Conservation (phyloP, 768 basidiomycete species). For the Paxillus rubicundulus region DNA sequence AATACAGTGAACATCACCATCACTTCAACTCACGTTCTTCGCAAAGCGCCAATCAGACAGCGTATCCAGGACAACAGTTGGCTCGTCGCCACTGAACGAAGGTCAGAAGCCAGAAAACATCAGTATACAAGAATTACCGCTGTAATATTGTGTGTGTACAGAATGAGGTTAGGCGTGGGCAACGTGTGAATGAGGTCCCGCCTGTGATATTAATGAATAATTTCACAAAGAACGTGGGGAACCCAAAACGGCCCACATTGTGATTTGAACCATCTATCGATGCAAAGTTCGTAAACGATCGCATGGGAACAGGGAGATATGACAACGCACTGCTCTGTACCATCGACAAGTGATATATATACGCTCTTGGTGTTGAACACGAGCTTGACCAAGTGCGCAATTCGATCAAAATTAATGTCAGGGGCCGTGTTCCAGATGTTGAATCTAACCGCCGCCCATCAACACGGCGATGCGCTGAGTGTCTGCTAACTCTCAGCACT, state of each 20-base stretch:
- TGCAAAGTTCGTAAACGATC: conserved; percentile 8
- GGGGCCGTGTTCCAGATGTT: conserved; percentile 85
- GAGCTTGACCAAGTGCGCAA: conserved; percentile 87
- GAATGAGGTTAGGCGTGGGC: conserved; percentile 63
- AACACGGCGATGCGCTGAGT: background rate
- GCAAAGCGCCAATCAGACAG: conserved; percentile 84
- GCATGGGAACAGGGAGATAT: conserved; percentile 3
- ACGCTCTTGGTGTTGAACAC: conserved; percentile 92
- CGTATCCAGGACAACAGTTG: conserved; percentile 81
- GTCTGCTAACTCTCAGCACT: conserved; percentile 16
- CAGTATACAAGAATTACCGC: conserved; percentile 40
- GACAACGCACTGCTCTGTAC: conserved; percentile 70
- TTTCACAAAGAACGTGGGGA: background rate
- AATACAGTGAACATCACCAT: background rate
- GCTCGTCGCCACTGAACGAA: conserved; percentile 69
- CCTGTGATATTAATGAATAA: conserved; percentile 30
- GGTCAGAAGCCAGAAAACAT: conserved; percentile 4
- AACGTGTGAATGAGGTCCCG: conserved; percentile 44
- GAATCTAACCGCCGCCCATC: conserved; percentile 51
- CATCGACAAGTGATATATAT: conserved; percentile 78
- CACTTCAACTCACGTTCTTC: conserved; percentile 58
- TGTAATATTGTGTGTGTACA: conserved; percentile 84
- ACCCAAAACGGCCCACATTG: conserved; percentile 56
- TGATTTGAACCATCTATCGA: conserved; percentile 79
- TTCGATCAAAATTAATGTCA: conserved; percentile 91